Evolutionary conservation across 352 stramenopile species (phyloP), one percentile per base, ranked within the genome.

Genomic region (Phytophthora agathidicida): DNA sequence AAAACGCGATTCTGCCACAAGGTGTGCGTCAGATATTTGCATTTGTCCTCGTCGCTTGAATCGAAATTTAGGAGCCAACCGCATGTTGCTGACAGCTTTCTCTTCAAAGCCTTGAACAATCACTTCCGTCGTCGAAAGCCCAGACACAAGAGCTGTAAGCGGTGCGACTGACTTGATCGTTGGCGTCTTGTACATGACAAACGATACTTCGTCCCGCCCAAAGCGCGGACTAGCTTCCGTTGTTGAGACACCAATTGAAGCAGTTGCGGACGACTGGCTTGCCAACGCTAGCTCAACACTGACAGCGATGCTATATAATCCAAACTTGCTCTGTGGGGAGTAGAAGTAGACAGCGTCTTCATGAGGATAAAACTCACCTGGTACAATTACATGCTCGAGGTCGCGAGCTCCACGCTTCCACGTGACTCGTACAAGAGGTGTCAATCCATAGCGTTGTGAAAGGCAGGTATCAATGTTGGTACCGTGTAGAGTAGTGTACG

Each of bases 271-370:
- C 39, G 45, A 11, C 37, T 36, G 44, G 11, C 24, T 42, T 31
- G 55, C 53, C 10, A 87, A 47, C 7, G 75, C 65, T 9, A 91
- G 10, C 36, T 92, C 83, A 9, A 90, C 60, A 22, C 62, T 67
- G 10, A 89, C 69, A 0, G 68, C 75, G 32, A 92, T 82, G 48
- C 88, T 92, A 14, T 83, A 67, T 2, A 92, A 42, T 2, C 83
- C 80, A 60, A 92, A 92, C 39, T 81, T 86, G 61, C 83, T 92
- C 52, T 89, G 80, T 9, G 80, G 83, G 0, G 80, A 83, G 48
- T 92, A 90, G 23, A 92, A 90, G 62, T 90, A 92, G 8, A 92
- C 59, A 2, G 66, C 51, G 33, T 90, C 78, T 63, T 92, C 83
- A 0, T 57, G 71, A 2, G 71, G 61, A 33, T 92, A 92, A 41